phyloP scores from a whole-genome alignment of 179 eudicot genomes.

The Vitellaria paradoxa region DNA sequence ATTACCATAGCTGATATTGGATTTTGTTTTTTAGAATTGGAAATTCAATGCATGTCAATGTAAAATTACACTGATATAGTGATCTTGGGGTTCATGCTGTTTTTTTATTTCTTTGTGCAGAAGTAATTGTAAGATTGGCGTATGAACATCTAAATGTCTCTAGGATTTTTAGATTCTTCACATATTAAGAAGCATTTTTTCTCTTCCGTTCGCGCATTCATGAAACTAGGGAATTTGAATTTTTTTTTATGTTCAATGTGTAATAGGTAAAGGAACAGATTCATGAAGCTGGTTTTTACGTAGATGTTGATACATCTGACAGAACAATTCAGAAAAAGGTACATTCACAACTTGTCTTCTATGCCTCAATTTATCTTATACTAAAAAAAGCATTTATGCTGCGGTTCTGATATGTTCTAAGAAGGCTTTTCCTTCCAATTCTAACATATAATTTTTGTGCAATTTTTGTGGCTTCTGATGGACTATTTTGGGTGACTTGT shows the following conservation, averaged over 20 bases:
- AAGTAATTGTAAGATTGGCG: neutral
- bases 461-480: neutral
- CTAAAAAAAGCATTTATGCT: neutral
- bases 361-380: neutral
- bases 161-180: neutral
- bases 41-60: neutral
- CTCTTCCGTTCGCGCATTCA: neutral
- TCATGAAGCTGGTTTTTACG: slow-evolving; percentile 76
- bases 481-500: neutral
- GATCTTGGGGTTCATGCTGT: neutral
- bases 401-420: neutral
- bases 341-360: neutral
- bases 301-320: slow-evolving; percentile 78
- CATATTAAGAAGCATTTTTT: neutral
- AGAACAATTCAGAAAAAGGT: slow-evolving; percentile 90
- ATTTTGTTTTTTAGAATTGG: neutral
- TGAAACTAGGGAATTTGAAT: neutral
- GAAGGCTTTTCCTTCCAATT: neutral
- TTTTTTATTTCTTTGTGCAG: neutral
- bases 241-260: slow-evolving; percentile 3
- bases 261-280: slow-evolving; percentile 65
- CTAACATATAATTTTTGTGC: neutral
- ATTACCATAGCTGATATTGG: neutral
- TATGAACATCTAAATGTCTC: neutral
- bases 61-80: neutral